Evolutionary conservation across 164 flowering plant species (phyloP), one percentile per base, ranked within the genome.

Genomic region (Pachysandra terminalis): DNA sequence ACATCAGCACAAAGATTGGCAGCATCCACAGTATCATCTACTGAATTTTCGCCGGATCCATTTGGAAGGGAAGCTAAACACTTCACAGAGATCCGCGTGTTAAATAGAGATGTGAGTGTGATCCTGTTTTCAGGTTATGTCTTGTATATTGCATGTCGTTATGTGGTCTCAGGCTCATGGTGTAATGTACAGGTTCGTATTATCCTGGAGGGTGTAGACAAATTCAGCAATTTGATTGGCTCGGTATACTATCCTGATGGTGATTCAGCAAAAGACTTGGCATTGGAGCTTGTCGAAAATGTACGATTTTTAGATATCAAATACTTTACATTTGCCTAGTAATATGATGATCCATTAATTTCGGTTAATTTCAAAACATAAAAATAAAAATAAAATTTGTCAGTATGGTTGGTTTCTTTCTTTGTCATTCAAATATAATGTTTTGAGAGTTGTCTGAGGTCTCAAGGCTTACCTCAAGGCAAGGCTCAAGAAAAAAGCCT

Each of bases 1-100:
- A 96, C 96, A 62, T 90, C 98, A 61, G 99, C 98, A 35, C 97
- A 91, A 74, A 89, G 91, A 65, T 83, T 96, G 74, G 86, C 90
- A 61, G 85, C 79, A 37, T 84, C 97, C 26, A 40, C 91, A 45
- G 78, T 76, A 28, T 61, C 91, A 28, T 71, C 82, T 51, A 55
- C 67, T 75, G 99, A 93, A 68, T 76, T 75, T 60, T 40, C 85
- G 23, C 65, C 97, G 14, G 97, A 91, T 69, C 88, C 92, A 48
- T 93, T 80, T 86, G 98, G 85, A 40, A 70, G 81, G 74, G 98
- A 93, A 80, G 99, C 98, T 65, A 93, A 93, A 74, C 86, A 91
- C 66, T 96, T 91, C 68, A 90, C 99, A 0, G 99, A 96, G 83
- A 78, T 81, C 22, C 95, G 94, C 71, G 88, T 80, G 51, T 70